Evolutionary conservation across 2,329 filamentous ascomycete genomes (phyloP).

Genomic region (Endocalyx cinctus): DNA sequence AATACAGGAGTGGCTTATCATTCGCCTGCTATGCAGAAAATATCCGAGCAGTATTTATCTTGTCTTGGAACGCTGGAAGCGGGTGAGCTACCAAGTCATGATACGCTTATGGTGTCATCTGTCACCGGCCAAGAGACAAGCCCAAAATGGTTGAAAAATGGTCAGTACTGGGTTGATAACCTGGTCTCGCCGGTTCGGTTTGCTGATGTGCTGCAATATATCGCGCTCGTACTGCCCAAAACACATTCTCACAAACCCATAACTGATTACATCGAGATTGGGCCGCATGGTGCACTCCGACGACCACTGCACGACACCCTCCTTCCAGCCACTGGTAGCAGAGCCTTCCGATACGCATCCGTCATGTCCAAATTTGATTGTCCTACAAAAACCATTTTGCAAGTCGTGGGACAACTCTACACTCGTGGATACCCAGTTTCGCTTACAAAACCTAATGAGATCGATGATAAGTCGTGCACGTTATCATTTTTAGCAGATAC

Average conservation of each 20-base stretch:
- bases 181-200: conserved; percentile 13
- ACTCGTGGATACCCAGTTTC: conserved; percentile 6
- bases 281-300: conserved; percentile 5
- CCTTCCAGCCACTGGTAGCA: background rate
- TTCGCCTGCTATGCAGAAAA: conserved; percentile 12
- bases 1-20: conserved; percentile 22
- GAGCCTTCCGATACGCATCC: conserved; percentile 1
- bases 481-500: too few species aligned
- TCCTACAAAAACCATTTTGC: background rate
- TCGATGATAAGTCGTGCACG: too few species aligned
- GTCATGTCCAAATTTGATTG: background rate
- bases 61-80: conserved; percentile 6
- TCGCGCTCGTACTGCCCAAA: background rate
- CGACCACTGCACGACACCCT: conserved; percentile 3
- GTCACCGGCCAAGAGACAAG: background rate
- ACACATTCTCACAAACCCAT: conserved; percentile 1
- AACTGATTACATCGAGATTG: conserved; percentile 9
- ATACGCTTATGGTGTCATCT: conserved; percentile 5
- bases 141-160: background rate
- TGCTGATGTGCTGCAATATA: conserved; percentile 4
- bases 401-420: conserved; percentile 4
- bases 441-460: too few species aligned
- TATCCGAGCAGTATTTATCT: conserved; percentile 10
- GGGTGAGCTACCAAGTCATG: background rate
- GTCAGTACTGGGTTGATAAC: conserved; percentile 25